Percentiles rank a stretch among this genome's conserved stretches.
Evolutionary conservation across 176 grass and related monocot species (phyloP).

Genomic region (Coix lacrymajobi): DNA sequence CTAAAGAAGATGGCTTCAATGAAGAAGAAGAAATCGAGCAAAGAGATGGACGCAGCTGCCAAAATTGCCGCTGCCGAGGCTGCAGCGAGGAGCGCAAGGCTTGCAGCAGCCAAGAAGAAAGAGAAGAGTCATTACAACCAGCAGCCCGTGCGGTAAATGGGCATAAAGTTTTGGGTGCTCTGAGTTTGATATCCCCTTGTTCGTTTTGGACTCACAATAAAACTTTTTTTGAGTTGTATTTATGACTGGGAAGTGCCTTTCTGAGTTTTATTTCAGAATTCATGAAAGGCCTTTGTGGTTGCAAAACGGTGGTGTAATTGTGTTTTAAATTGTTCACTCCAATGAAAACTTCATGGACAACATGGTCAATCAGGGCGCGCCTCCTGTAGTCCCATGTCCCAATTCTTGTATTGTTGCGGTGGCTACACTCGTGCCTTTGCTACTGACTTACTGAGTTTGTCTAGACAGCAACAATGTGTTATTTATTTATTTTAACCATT

Average conservation of each 20-base stretch:
- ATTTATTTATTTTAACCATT: no score
- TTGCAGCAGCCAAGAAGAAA: constrained; percentile 95
- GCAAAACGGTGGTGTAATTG: constrained; percentile 47
- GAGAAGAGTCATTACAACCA: constrained; percentile 99
- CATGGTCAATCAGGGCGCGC: constrained; percentile 18
- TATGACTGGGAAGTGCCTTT: constrained; percentile 32
- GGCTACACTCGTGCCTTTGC: no score
- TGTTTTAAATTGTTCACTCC: constrained; percentile 45
- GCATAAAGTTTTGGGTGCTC: constrained; percentile 41
- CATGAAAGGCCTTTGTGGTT: constrained; percentile 31
- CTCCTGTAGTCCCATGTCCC: not conserved
- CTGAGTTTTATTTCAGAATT: constrained; percentile 41
- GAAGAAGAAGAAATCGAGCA: constrained; percentile 96
- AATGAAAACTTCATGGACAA: constrained; percentile 39
- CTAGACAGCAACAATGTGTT: no score
- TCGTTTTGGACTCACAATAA: constrained; percentile 59
- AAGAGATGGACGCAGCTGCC: constrained; percentile 66
- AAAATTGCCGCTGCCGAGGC: constrained; percentile 82
- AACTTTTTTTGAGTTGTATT: constrained; percentile 23
- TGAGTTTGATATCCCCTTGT: constrained; percentile 59
- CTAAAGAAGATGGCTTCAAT: constrained; percentile 91
- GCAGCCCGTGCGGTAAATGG: constrained; percentile 82
- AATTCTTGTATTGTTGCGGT: not conserved
- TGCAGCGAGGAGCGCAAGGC: constrained; percentile 75
- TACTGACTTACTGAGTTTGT: no score